Evolutionary conservation across 495 filamentous ascomycete species (phyloP), one percentile per base, ranked within the genome.

Genomic region (Xylaria nigripes): DNA sequence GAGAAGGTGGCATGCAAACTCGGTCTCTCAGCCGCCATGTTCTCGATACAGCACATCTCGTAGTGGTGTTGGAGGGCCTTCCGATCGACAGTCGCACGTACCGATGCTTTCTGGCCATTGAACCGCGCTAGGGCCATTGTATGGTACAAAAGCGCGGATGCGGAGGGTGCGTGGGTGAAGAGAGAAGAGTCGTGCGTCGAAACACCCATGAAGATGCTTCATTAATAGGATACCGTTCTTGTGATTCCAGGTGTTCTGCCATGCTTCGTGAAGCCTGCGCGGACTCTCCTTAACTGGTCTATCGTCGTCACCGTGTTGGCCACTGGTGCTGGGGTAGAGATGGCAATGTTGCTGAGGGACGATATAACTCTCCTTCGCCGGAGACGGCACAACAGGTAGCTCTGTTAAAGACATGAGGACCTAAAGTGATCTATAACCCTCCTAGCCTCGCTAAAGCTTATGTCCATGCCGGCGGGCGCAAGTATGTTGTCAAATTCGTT

Each of bases 1-100:
- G n/a, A n/a, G n/a, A n/a, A n/a, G n/a, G n/a, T n/a, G 25, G 25
- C 25, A 29, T 29, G 9, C 25, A 4, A n/a, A n/a, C n/a, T n/a
- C n/a, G n/a, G n/a, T n/a, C n/a, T n/a, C n/a, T n/a, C 29, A 27
- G 27, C 16, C 29, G 27, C 30, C 46, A n/a, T 36, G 22, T 48
- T 36, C 29, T 48, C 46, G 46, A 48, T 34, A 29, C 46, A 48
- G 16, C 27, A 34, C 46, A 48, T 48, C 46, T 36, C 30, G 46
- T 48, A 48, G n/a, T 36, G 30, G 36, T 47, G 45, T 32, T 27
- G 45, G 45, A 47, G 45, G 15, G 29, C 29, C 16, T 34, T 48
- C 4, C 46, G 29, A 48, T 48, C 27, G 46, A 36, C 34, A 48
- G 46, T 48, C n/a, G 46, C 19, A 29, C 27, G 25, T 29, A 48